These are phyloP conservation scores for Ichthyophthirius multifiliis DNA, from an alignment of 169 alveolate species.

Conservation along the genomic window DNA sequence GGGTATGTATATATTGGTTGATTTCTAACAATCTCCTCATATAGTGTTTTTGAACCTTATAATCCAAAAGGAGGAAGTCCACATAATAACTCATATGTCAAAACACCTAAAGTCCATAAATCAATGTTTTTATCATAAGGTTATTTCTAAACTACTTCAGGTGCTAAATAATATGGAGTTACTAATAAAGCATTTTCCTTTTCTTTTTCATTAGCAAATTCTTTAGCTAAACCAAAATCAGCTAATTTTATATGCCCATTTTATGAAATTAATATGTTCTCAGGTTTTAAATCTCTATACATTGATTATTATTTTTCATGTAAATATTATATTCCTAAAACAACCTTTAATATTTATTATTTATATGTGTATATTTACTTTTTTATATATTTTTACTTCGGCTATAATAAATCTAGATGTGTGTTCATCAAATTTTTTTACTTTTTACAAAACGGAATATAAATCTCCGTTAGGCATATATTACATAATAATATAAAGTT, in stretches of 20 bases:
- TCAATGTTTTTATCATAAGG: constrained; percentile 28
- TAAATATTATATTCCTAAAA: background rate
- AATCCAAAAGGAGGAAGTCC: background rate
- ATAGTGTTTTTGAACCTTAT: background rate
- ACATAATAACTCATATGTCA: background rate
- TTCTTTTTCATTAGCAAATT: background rate
- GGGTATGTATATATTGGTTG: background rate
- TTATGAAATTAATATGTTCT: background rate
- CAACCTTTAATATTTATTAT: background rate
- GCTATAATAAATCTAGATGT: background rate
- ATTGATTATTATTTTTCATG: background rate
- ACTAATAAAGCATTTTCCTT: constrained; percentile 30
- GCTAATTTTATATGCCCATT: background rate
- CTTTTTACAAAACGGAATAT: background rate
- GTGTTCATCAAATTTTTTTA: background rate
- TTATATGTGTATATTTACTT: no score
- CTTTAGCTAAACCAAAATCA: background rate
- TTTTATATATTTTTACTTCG: no score
- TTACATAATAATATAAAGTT: background rate
- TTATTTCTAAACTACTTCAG: constrained; percentile 25
- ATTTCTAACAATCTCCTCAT: background rate
- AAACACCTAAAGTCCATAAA: background rate
- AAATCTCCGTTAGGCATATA: constrained; percentile 6
- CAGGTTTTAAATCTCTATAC: constrained; percentile 10
- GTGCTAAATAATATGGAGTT: constrained; percentile 32